Conservation (phyloP, 495 filamentous ascomycete species). For the Bathelium albidoporum region DNA sequence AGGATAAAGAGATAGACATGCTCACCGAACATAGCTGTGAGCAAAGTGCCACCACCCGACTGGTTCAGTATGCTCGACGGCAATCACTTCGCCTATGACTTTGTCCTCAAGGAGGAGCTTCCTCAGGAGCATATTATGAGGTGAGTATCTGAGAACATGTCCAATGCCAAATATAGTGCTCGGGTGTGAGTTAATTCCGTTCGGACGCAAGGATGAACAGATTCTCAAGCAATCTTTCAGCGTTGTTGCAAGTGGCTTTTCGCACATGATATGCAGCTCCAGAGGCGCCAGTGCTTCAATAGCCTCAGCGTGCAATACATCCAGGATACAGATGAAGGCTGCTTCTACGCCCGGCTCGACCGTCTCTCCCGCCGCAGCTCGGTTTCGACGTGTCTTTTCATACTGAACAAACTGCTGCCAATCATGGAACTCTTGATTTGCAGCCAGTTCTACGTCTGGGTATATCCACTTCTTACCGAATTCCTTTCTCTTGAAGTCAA, state of each 20-base stretch:
- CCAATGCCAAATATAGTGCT: slow-evolving; percentile 66
- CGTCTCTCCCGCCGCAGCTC: slow-evolving; percentile 8
- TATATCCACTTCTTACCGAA: slow-evolving; percentile 63
- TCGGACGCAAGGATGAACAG: slow-evolving; percentile 10
- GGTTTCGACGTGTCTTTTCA: slow-evolving; percentile 45
- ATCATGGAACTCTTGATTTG: slow-evolving; percentile 54
- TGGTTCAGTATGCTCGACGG: slow-evolving; percentile 83
- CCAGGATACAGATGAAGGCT: slow-evolving; percentile 76
- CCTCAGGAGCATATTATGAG: slow-evolving; percentile 78
- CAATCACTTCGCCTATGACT: slow-evolving; percentile 76
- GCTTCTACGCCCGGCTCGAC: slow-evolving; percentile 49
- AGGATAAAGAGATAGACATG: neutral
- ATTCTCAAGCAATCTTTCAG: slow-evolving; percentile 66
- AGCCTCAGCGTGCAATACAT: slow-evolving; percentile 79
- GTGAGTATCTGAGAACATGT: slow-evolving; percentile 54
- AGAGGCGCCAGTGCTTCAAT: slow-evolving; percentile 57
- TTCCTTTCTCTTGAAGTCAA: slow-evolving; percentile 58
- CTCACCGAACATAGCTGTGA: slow-evolving; percentile 76
- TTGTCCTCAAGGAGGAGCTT: slow-evolving; percentile 62
- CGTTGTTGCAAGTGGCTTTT: slow-evolving; percentile 81
- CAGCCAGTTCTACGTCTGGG: slow-evolving; percentile 28
- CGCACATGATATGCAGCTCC: slow-evolving; percentile 76
- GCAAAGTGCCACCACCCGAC: slow-evolving; percentile 95
- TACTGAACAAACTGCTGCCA: slow-evolving; percentile 67
- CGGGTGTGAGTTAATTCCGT: slow-evolving; percentile 29